Evolutionary conservation across 371 early-diverging fungal species (phyloP).

Genomic region (Actinomortierella ambigua): DNA sequence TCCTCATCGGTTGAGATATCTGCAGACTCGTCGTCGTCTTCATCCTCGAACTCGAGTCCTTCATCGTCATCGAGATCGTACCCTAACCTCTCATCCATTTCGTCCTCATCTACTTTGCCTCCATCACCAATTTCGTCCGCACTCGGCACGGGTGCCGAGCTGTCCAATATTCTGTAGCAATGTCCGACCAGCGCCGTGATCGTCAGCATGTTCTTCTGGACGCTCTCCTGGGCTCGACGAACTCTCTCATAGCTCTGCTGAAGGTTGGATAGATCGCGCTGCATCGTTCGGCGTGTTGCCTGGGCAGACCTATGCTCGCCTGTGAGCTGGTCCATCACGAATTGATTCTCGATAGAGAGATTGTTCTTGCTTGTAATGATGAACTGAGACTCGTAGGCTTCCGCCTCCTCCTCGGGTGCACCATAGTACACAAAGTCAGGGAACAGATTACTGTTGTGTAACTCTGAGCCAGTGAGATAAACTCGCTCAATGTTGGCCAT

Average conservation of each 20-base stretch:
- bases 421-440: slow-evolving; percentile 44
- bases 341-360: slow-evolving; percentile 39
- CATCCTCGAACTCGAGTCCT: neutral
- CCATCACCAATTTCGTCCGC: slow-evolving; percentile 3
- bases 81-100: slow-evolving; percentile 2
- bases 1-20: no score
- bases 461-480: slow-evolving; percentile 11
- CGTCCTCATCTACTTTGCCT: neutral
- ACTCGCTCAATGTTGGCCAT: slow-evolving; percentile 35
- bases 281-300: slow-evolving; percentile 13
- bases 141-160: neutral
- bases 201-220: slow-evolving; percentile 15
- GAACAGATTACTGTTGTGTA: slow-evolving; percentile 35
- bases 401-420: slow-evolving; percentile 32
- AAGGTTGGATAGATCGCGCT: slow-evolving; percentile 17
- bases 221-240: slow-evolving; percentile 15
- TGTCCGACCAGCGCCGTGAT: slow-evolving; percentile 9
- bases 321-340: slow-evolving; percentile 28
- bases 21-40: neutral
- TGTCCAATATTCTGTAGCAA: neutral
- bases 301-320: slow-evolving; percentile 17
- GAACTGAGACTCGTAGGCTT: slow-evolving; percentile 34
- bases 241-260: slow-evolving; percentile 7
- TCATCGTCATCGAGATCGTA: slow-evolving; percentile 7
- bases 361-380: slow-evolving; percentile 32